Conservation (phyloP, 768 basidiomycete species). For the Scleroderma bovista region DNA sequence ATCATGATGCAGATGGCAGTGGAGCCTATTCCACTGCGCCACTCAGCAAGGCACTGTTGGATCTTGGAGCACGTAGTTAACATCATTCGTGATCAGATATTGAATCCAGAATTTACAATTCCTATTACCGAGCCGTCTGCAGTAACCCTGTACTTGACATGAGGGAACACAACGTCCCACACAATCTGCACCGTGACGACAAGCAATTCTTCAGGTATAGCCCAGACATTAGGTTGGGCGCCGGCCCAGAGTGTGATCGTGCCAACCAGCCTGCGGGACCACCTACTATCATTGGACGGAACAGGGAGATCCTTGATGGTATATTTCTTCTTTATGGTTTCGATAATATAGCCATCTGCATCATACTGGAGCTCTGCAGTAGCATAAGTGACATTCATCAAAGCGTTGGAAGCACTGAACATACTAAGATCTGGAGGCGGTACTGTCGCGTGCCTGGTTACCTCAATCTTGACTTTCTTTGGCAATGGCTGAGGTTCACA, state of each 20-base stretch:
- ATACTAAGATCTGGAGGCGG: not conserved
- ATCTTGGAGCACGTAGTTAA: not conserved
- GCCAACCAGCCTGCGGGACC: no score
- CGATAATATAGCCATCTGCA: no score
- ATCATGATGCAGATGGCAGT: no score
- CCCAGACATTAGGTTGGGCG: slow-evolving; percentile 7
- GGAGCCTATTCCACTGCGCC: slow-evolving; percentile 5
- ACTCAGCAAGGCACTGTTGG: slow-evolving; percentile 3
- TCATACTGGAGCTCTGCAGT: no score
- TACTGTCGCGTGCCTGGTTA: no score
- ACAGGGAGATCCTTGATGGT: no score
- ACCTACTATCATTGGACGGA: no score
- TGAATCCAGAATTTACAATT: slow-evolving; percentile 2
- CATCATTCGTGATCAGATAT: not conserved
- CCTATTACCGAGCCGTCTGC: slow-evolving; percentile 1
- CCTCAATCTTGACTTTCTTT: no score
- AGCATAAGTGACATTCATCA: not conserved
- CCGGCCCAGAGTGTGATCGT: slow-evolving; percentile 7
- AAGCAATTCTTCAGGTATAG: not conserved
- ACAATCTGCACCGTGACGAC: not conserved
- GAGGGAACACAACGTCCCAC: slow-evolving; percentile 2
- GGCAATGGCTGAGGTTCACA: no score
- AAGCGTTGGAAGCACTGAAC: not conserved
- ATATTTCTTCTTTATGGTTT: no score
- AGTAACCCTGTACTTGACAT: slow-evolving; percentile 1